Evolutionary conservation across 169 alveolate species (phyloP), one percentile per base, ranked within the genome.

Genomic region (Sarcocystis neurona): DNA sequence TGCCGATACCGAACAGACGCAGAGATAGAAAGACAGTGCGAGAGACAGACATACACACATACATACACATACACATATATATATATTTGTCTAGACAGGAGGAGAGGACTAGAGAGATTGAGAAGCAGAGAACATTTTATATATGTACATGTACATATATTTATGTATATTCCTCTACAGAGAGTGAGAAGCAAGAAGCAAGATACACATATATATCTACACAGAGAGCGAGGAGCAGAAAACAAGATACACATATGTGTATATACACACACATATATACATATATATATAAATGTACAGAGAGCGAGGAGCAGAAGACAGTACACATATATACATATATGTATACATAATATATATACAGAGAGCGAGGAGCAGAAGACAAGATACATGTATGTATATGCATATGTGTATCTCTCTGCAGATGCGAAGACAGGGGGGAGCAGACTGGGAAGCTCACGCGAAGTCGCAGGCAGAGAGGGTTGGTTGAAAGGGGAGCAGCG

Each of bases 401-500:
- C n/a, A n/a, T n/a, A n/a, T n/a, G n/a, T n/a, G n/a, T n/a, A n/a
- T n/a, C n/a, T n/a, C n/a, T n/a, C n/a, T n/a, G n/a, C n/a, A n/a
- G n/a, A n/a, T n/a, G n/a, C n/a, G n/a, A n/a, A n/a, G n/a, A n/a
- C n/a, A n/a, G n/a, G n/a, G n/a, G n/a, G n/a, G n/a, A n/a, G n/a
- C n/a, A n/a, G n/a, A n/a, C n/a, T n/a, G n/a, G n/a, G n/a, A n/a
- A n/a, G 84, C 93, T n/a, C 89, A 93, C 95, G 91, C 74, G 72
- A 93, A 93, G 78, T 93, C 95, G 77, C 80, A 74, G 20, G 80
- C 84, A 32, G 94, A 92, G 39, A 93, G 77, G 20, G 88, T 44
- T 10, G 96, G 94, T 47, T 63, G 58, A n/a, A 85, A 48, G 34
- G 79, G 23, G 50, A 89, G 50, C n/a, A 94, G 68, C 15, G 96